These are phyloP conservation scores for Oryza glumipatula DNA, from an alignment of 176 grass and related monocot genomes.

Conservation along the genomic window DNA sequence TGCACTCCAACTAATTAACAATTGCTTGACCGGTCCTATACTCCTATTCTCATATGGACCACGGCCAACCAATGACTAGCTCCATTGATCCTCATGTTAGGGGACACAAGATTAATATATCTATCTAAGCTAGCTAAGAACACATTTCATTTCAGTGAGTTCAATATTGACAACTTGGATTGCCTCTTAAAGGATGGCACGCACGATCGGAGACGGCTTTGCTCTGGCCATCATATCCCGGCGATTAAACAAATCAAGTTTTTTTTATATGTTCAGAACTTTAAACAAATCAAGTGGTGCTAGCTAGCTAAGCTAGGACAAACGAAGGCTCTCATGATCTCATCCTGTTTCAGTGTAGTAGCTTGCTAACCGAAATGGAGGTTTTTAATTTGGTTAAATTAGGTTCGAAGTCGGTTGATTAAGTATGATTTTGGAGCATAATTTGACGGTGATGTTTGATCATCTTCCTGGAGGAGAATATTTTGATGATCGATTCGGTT, in stretches of 20 bases:
- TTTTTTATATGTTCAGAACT: too few species aligned
- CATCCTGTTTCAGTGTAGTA: neutral
- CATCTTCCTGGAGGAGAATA: neutral
- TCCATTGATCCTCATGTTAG: neutral
- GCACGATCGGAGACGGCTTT: neutral
- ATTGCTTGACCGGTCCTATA: neutral
- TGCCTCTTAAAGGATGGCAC: constrained; percentile 10
- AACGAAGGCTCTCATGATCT: neutral
- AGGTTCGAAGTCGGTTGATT: neutral
- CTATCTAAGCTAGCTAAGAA: neutral
- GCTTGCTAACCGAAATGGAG: neutral
- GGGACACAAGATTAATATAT: neutral
- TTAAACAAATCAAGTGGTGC: neutral
- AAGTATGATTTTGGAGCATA: neutral
- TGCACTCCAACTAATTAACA: neutral
- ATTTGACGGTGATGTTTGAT: neutral
- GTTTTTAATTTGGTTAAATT: neutral
- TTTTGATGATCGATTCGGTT: constrained; percentile 3
- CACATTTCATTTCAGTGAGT: neutral
- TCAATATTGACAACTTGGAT: constrained; percentile 14
- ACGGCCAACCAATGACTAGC: neutral
- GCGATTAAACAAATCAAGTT: neutral
- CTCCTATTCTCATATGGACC: constrained; percentile 15
- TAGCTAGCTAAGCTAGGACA: neutral
- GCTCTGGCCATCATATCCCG: neutral